These are phyloP conservation scores for Parmelia sp. DNA, from an alignment of 495 filamentous ascomycete species.

Conservation along the genomic window DNA sequence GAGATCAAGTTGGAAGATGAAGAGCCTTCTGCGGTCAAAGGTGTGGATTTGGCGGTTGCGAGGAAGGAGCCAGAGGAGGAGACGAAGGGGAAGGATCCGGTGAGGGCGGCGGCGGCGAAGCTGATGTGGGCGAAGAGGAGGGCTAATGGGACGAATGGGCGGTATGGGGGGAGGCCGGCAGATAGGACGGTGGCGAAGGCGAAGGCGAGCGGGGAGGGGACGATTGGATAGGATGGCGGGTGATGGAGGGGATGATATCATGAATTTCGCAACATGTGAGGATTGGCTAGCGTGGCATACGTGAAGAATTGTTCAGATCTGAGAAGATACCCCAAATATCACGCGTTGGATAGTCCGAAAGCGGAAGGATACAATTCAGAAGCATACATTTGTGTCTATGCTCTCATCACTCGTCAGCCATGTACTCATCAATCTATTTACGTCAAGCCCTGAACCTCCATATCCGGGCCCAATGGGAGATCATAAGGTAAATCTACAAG, in stretches of 20 bases:
- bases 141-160: slow-evolving; percentile 16
- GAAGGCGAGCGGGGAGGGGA: background rate
- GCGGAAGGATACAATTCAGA: too few species aligned
- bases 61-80: slow-evolving; percentile 29
- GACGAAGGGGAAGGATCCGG: slow-evolving; percentile 46
- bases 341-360: background rate
- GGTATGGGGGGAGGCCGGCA: slow-evolving; percentile 9
- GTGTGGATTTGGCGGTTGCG: too few species aligned
- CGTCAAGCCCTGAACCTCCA: slow-evolving; percentile 20
- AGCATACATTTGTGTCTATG: background rate
- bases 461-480: slow-evolving; percentile 7
- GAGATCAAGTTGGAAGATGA: background rate
- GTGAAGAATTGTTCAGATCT: background rate
- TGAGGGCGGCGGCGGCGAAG: slow-evolving; percentile 42
- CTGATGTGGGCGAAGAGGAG: slow-evolving; percentile 7
- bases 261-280: background rate
- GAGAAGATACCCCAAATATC: background rate
- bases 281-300: background rate
- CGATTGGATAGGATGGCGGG: background rate
- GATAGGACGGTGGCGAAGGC: background rate
- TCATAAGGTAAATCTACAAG: slow-evolving; percentile 70
- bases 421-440: slow-evolving; percentile 6
- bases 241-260: background rate
- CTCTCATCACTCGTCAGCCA: background rate
- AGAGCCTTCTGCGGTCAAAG: background rate